Conservation (phyloP, 768 basidiomycete genomes). For the Lentinula sp. region DNA sequence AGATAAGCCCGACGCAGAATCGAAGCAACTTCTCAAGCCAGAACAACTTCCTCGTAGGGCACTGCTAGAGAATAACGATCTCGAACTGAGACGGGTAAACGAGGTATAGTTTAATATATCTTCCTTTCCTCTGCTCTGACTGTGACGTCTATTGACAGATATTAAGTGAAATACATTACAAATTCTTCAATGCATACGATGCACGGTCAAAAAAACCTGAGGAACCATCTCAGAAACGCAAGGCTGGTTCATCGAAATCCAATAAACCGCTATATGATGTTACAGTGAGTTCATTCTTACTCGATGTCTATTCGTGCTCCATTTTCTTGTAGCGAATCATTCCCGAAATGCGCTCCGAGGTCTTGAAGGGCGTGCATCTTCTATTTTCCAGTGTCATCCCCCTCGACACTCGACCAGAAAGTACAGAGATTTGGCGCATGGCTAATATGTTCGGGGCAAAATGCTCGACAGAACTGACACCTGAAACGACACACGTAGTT, state of each 20-base stretch:
- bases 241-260: slow-evolving; percentile 18
- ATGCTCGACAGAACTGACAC: slow-evolving; percentile 63
- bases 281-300: slow-evolving; percentile 44
- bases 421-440: slow-evolving; percentile 78
- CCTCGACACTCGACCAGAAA: slow-evolving; percentile 73
- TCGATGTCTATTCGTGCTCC: slow-evolving; percentile 1
- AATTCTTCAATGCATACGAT: slow-evolving; percentile 71
- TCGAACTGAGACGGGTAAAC: slow-evolving; percentile 73
- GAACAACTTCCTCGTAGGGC: slow-evolving; percentile 54
- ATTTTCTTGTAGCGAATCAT: slow-evolving; percentile 66
- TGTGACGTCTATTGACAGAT: slow-evolving; percentile 41
- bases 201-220: slow-evolving; percentile 21
- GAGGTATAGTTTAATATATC: slow-evolving; percentile 38
- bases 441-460: slow-evolving; percentile 86
- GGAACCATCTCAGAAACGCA: slow-evolving; percentile 23
- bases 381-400: slow-evolving; percentile 96
- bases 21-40: slow-evolving; percentile 12
- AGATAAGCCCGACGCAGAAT: slow-evolving; percentile 12
- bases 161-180: slow-evolving; percentile 70
- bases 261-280: slow-evolving; percentile 56
- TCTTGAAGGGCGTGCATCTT: slow-evolving; percentile 75
- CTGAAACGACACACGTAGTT: slow-evolving; percentile 81
- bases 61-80: slow-evolving; percentile 81
- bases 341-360: slow-evolving; percentile 66
- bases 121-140: not conserved